Base-by-base conservation (phyloP, 2,329 filamentous ascomycete genomes). In the Phaeosphaeria sp. region DNA sequence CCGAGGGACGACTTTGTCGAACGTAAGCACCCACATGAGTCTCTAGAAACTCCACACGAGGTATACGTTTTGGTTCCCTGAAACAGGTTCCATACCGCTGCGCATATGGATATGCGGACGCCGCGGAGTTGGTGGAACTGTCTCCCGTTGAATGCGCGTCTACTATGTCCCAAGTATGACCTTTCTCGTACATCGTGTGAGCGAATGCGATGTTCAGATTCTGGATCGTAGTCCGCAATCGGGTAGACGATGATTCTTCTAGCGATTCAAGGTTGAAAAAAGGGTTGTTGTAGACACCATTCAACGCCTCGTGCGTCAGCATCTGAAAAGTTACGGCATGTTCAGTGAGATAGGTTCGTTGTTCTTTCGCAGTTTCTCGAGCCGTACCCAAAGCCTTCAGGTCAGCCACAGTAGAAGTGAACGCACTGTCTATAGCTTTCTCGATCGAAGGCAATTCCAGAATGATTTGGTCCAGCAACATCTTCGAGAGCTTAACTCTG, bases 401-500 rank as follows among this genome's bases (percentile, higher is more conserved):
- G 1, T 49, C 42, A 20, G 53, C 24, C 27, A 62, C 48, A 7
- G 69, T 67, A 1, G 43, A 21, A 27, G 18, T 48, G 2, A 69
- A 58, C 1, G 65, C 65, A 6, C 55, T 27, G 7, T 69, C 55
- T 15, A 75, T 63, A 17, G 64, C 57, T 1, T 25, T 27, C 2
- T 62, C 59, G 25, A 74, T 63, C 0, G 64, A 64, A 15, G 70
- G 70, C 6, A 74, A 61, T 49, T 73, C 69, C 22, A 59, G 61
- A 18, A 59, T 50, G n/a, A 78, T 73, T 22, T 78, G 74, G 8
- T 69, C 57, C 5, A 75, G 64, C 1, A 78, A 63, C 11, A 76
- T 59, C 18, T 64, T 60, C 7, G 68, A 73, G 1, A 78, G 54
- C 27, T 67, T 72, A 0, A 49, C 58, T 30, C 71, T 59, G 6